Evolutionary conservation across 169 alveolate genomes (phyloP), one percentile per base, ranked within the genome.

Genomic region (Eimeria praecox): DNA sequence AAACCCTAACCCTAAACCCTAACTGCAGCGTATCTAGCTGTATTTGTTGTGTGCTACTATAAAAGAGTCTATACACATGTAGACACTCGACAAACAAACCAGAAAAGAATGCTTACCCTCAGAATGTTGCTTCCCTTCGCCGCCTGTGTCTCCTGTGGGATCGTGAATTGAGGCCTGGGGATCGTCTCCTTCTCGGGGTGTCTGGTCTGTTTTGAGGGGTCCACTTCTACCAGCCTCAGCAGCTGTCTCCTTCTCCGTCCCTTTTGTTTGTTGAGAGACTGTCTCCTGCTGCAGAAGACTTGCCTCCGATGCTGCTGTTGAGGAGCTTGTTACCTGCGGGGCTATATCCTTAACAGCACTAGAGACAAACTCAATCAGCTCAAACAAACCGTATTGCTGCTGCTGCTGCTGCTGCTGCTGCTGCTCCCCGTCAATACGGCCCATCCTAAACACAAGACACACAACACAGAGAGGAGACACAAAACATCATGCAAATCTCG

Each of bases 341-440:
- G 83, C 83, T 30, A 8, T 40, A 6, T 14, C 83, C 83, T 30
- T 40, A 38, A 73, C 33, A 40, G 83, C 83, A 73, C 27, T 52
- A 73, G 83, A 73, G n/a, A 73, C 52, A 27, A 73, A 35, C 83
- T 73, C 52, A 33, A 73, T 73, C n/a, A 73, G 54, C 30, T 73
- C 83, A 49, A n/a, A 40, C 83, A 73, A n/a, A 35, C 75, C 75
- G 14, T 64, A 64, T 40, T 64, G 75, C 40, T 64, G 12, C 75
- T 64, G 75, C 75, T 22, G 75, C 38, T 64, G 75, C 75, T 22
- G 69, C 59, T 49, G 73, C 73, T 62, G 80, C 80, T 30, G 40
- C 40, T 4, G 73, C 6, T 73, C 83, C 30, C 83, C 83, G 5
- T 73, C 52, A 16, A 35, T 33, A 6, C 83, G 83, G 52, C 83